phyloP scores from a whole-genome alignment of 2,329 filamentous ascomycete species.

The Claviceps africana region DNA sequence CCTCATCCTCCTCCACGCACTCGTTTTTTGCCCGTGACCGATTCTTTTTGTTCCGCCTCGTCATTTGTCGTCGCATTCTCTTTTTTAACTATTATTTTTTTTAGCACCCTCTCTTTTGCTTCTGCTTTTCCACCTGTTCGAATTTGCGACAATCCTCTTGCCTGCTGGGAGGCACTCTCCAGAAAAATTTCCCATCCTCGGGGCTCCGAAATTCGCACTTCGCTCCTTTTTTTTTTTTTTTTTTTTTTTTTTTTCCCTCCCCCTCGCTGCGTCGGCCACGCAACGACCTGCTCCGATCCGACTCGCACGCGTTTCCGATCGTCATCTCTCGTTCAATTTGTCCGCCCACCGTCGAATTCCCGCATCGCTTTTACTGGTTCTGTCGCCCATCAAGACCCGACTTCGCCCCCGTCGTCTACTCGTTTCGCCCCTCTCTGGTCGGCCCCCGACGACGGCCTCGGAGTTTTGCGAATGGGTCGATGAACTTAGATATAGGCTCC shows the following conservation, averaged over 20 bases:
- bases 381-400: background rate
- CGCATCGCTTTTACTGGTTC: background rate
- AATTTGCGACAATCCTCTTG: background rate
- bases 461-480: background rate
- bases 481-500: background rate
- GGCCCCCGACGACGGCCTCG: background rate
- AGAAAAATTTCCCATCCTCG: background rate
- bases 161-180: background rate
- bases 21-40: background rate
- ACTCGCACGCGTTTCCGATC: conserved; percentile 5
- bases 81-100: no score
- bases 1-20: conserved; percentile 1
- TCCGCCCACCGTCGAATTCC: background rate
- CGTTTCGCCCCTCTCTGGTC: background rate
- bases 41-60: background rate
- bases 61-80: background rate
- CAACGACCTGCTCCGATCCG: background rate
- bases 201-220: background rate
- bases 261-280: no score
- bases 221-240: background rate
- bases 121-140: background rate
- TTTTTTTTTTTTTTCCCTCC: no score
- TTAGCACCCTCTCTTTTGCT: no score
- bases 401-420: background rate
- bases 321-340: background rate